Percentiles rank a stretch among this genome's conserved stretches.
These are phyloP conservation scores for Monosporascus ibericus DNA, from an alignment of 2,329 filamentous ascomycete species.

Conservation along the genomic window DNA sequence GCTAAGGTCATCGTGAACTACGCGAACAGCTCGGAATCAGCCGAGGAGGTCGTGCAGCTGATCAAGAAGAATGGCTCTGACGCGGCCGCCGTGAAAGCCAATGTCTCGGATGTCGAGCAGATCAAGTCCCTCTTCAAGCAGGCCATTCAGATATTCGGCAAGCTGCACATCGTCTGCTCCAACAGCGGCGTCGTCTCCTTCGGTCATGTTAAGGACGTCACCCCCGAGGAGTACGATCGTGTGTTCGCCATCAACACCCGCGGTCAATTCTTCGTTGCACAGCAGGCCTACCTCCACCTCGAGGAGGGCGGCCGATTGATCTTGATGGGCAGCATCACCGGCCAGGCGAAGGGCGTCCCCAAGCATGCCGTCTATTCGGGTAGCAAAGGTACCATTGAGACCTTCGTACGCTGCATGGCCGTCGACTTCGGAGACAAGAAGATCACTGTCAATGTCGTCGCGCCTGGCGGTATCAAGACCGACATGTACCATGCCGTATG, in stretches of 20 bases:
- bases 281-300: conserved; percentile 64
- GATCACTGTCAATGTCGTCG: conserved; percentile 62
- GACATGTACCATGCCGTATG: conserved; percentile 64
- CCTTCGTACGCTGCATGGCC: conserved; percentile 69
- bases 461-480: conserved; percentile 61
- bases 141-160: conserved; percentile 57
- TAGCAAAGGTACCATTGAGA: conserved; percentile 70
- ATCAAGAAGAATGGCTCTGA: conserved; percentile 61
- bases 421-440: conserved; percentile 63
- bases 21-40: conserved; percentile 58
- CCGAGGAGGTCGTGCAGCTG: conserved; percentile 57
- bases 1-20: conserved; percentile 64
- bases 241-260: conserved; percentile 64
- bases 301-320: conserved; percentile 64
- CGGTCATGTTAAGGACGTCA: conserved; percentile 62
- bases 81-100: conserved; percentile 60
- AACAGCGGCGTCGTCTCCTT: conserved; percentile 65
- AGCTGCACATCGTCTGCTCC: conserved; percentile 64
- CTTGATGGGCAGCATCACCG: conserved; percentile 66
- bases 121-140: conserved; percentile 58
- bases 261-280: conserved; percentile 67
- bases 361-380: conserved; percentile 70
- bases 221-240: conserved; percentile 65
- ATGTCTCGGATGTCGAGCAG: conserved; percentile 58
- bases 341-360: conserved; percentile 61